Conservation (phyloP, 1,284 basidiomycete species). For the Phylloboletellus chloephorus region DNA sequence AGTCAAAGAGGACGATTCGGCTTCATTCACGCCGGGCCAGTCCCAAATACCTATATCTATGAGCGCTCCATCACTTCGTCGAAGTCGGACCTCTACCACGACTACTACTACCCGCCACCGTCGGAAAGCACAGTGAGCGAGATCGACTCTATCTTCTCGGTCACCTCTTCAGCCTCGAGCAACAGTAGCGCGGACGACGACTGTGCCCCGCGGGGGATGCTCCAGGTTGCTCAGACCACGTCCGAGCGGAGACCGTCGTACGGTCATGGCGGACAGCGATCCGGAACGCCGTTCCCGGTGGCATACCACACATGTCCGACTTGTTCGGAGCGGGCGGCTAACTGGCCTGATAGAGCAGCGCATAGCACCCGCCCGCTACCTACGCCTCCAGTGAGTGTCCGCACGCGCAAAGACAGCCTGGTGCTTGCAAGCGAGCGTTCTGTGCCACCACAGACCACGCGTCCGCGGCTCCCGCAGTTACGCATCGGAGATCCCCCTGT, state of each 20-base stretch:
- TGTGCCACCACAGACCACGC: slow-evolving; percentile 16
- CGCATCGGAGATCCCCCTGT: slow-evolving; percentile 27
- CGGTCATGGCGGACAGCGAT: slow-evolving; percentile 20
- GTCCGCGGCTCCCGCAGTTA: slow-evolving; percentile 29
- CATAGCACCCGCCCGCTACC: slow-evolving; percentile 31
- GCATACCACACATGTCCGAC: slow-evolving; percentile 31
- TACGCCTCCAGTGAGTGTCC: slow-evolving; percentile 27
- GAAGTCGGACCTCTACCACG: slow-evolving; percentile 44
- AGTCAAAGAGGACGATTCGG: slow-evolving; percentile 27
- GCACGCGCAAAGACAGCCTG: slow-evolving; percentile 35
- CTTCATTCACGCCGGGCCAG: slow-evolving; percentile 40
- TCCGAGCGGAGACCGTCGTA: slow-evolving; percentile 23
- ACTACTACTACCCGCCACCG: slow-evolving; percentile 40
- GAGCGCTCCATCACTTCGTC: slow-evolving; percentile 47
- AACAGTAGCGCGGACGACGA: slow-evolving; percentile 46
- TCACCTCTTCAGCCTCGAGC: slow-evolving; percentile 44
- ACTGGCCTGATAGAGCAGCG: slow-evolving; percentile 20
- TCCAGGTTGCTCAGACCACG: slow-evolving; percentile 21
- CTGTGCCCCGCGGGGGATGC: slow-evolving; percentile 23
- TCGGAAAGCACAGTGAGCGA: slow-evolving; percentile 38
- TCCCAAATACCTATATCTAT: slow-evolving; percentile 50
- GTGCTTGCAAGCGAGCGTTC: slow-evolving; percentile 33
- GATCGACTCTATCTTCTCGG: slow-evolving; percentile 37
- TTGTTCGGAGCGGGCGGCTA: slow-evolving; percentile 27
- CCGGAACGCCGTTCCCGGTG: slow-evolving; percentile 21